Percentiles rank a stretch among this genome's conserved stretches.
Conservation (phyloP, 2,329 filamentous ascomycete species). For the Aurifilum marmelostoma region DNA sequence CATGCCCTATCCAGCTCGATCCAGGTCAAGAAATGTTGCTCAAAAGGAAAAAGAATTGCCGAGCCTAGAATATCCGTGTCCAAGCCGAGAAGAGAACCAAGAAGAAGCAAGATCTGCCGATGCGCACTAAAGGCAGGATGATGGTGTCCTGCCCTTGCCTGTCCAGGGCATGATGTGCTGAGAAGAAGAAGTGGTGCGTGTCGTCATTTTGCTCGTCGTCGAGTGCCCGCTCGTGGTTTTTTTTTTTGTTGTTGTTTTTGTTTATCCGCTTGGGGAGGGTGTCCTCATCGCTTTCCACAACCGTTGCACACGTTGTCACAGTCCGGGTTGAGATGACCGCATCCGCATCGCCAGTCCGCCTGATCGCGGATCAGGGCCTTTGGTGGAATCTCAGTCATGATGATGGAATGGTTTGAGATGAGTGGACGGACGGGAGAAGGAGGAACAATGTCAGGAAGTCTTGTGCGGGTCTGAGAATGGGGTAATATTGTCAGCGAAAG, state of each 20-base stretch:
- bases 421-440: neutral
- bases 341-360: conserved; percentile 26
- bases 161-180: neutral
- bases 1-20: neutral
- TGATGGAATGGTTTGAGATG: neutral
- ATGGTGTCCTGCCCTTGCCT: neutral
- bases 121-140: neutral
- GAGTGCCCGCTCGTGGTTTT: neutral
- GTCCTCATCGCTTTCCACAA: conserved; percentile 22
- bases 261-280: too few species aligned
- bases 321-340: conserved; percentile 27
- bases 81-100: neutral
- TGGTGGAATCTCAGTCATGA: conserved; percentile 24
- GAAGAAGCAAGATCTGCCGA: neutral
- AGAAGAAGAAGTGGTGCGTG: neutral
- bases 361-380: conserved; percentile 26
- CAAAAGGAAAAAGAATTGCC: too few species aligned
- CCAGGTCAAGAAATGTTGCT: neutral
- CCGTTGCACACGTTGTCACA: conserved; percentile 26
- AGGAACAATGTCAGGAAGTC: neutral
- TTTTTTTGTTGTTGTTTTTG: neutral
- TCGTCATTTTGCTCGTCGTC: conserved; percentile 7
- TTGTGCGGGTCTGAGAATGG: too few species aligned
- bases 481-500: conserved; percentile 7
- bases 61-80: neutral